Evolutionary conservation across 768 basidiomycete species (phyloP).

Genomic region (Suillus tomentosus): DNA sequence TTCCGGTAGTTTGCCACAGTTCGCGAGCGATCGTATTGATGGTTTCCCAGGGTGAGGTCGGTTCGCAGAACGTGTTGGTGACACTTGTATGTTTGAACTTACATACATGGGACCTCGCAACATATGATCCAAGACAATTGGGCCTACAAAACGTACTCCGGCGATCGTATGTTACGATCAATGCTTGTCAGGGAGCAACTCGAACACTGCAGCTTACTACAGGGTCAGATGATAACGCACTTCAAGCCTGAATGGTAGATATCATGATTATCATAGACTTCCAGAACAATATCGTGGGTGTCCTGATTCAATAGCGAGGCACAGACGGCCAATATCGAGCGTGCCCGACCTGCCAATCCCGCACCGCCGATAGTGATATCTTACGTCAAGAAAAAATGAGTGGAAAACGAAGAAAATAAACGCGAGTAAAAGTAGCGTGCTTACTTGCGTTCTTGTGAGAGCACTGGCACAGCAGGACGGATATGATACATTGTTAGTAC

Average conservation of each 20-base stretch:
- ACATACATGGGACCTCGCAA: background rate
- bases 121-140: conserved; percentile 1
- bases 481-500: background rate
- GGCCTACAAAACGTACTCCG: background rate
- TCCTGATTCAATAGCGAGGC: background rate
- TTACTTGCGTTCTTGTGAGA: background rate
- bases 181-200: background rate
- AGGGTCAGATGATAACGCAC: conserved; percentile 5
- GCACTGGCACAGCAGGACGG: background rate
- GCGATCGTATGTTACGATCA: too few relatives aligned
- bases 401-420: background rate
- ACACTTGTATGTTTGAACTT: background rate
- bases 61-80: background rate
- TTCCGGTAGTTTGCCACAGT: conserved; percentile 2
- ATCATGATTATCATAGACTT: background rate
- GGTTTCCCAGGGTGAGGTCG: background rate
- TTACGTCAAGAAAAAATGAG: background rate
- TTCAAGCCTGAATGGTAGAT: background rate
- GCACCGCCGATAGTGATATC: background rate
- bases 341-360: background rate
- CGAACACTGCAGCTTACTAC: background rate
- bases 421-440: background rate
- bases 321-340: background rate
- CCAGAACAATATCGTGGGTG: background rate
- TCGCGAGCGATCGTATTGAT: conserved; percentile 6